Base-by-base conservation (phyloP, 805 yeast genomes). In the Cyberlindnera sargentensis region DNA sequence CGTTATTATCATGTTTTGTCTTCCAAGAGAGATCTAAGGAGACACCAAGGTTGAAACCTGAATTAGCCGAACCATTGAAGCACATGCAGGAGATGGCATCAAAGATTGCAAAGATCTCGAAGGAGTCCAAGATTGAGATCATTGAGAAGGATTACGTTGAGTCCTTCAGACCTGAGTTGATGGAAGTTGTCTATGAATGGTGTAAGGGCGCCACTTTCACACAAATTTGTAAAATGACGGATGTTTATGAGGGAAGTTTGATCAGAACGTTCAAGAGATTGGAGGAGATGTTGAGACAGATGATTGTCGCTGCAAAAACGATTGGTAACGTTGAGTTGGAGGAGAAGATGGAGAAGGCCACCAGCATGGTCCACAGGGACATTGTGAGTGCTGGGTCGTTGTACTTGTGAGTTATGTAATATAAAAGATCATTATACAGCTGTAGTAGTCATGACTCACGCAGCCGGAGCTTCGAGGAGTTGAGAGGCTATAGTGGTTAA, bases 141-240 rank as follows among this genome's bases (percentile, higher is more conserved):
- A 82, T 80, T 6, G 98, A 91, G 60, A 87, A 88, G 57, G 98
- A 90, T 45, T 93, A 93, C 59, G 84, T 93, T 34, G 96, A 89
- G 60, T 75, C 84, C 27, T 95, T 93, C 70, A 80, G 95, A 65
- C 83, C 89, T 20, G 96, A 93, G 60, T 72, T 93, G 48, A 91
- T 93, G 98, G 98, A 90, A 62, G 97, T 93, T 41, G 96, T 93
- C 1, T 88, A 70, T 63, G 85, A 91, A 39, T 93, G 99, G 99
- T 88, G 96, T 63, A 82, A 84, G 60, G 98, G 98, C 20, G 96
- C 96, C 6, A 71, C 93, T 0, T 93, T 93, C 64, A 91, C 97
- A 0, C 96, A 91, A 62, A 91, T 93, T 49, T 91, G 98, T 69
- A 91, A 91, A 64, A 89, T 93, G 96, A 93, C 99, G 0, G 99